phyloP scores from a whole-genome alignment of 2,329 filamentous ascomycete species.

The Curvularia spicifera region DNA sequence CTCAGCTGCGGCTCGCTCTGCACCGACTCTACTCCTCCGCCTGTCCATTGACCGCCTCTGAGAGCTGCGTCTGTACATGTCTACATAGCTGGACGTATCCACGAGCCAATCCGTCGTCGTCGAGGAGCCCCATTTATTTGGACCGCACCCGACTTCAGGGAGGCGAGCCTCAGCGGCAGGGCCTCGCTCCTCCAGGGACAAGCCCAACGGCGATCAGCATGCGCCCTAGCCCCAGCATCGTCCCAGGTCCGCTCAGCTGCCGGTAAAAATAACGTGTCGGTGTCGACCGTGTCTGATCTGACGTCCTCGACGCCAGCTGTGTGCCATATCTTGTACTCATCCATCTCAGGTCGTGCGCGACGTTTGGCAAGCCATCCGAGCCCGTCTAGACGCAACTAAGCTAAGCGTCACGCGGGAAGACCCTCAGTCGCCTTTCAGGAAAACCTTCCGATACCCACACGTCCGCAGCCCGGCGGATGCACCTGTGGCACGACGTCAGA shows the following conservation, averaged over 20 bases:
- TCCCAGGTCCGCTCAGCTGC: conserved; percentile 14
- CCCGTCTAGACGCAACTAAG: background rate
- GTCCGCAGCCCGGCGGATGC: conserved; percentile 9
- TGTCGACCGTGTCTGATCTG: conserved; percentile 22
- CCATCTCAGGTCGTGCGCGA: background rate
- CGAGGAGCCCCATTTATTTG: background rate
- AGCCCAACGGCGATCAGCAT: conserved; percentile 23
- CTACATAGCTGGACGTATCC: background rate
- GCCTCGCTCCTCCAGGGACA: conserved; percentile 25
- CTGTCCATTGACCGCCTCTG: background rate
- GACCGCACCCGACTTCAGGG: background rate
- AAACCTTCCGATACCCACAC: conserved; percentile 2
- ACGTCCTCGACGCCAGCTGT: conserved; percentile 18
- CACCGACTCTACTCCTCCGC: background rate
- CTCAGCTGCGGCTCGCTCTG: background rate
- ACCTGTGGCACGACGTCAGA: conserved; percentile 10
- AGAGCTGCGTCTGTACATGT: conserved; percentile 3
- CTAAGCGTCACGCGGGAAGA: background rate
- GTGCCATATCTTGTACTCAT: background rate
- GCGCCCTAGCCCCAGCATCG: conserved; percentile 9
- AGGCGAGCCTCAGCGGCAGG: conserved; percentile 16
- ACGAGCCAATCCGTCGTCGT: background rate
- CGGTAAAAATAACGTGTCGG: conserved; percentile 21
- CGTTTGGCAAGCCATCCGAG: background rate
- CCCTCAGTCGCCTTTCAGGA: background rate